phyloP scores from a whole-genome alignment of 1,284 basidiomycete genomes.

The Somion occarium region DNA sequence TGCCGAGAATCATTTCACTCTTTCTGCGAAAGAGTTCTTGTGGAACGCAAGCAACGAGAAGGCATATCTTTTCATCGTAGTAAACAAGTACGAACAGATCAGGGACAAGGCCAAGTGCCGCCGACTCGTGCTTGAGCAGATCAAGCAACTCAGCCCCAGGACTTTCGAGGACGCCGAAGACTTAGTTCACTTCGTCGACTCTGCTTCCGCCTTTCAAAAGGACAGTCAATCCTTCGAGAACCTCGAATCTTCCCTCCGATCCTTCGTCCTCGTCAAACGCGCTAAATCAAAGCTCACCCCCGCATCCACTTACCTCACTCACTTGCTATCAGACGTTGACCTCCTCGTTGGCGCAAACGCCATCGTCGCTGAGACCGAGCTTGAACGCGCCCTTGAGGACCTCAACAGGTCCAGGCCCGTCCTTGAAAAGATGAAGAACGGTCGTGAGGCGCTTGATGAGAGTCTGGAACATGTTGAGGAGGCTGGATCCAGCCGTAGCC shows the following conservation, averaged over 20 bases:
- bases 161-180: constrained; percentile 92
- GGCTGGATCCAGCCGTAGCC: constrained; percentile 48
- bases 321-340: constrained; percentile 87
- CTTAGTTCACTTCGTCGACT: constrained; percentile 98
- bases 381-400: constrained; percentile 71
- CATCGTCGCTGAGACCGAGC: constrained; percentile 78
- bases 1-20: constrained; percentile 98
- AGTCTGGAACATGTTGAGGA: constrained; percentile 83
- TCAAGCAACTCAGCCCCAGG: constrained; percentile 86
- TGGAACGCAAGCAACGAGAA: constrained; percentile 94
- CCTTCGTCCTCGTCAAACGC: constrained; percentile 94
- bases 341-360: constrained; percentile 86
- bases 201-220: constrained; percentile 61
- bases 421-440: constrained; percentile 81
- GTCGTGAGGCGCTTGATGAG: constrained; percentile 74
- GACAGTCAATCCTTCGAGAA: constrained; percentile 75
- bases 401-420: constrained; percentile 75
- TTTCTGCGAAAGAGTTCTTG: constrained; percentile 94
- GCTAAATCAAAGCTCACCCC: constrained; percentile 95
- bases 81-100: constrained; percentile 98
- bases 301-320: constrained; percentile 89
- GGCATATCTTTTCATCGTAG: constrained; percentile 97
- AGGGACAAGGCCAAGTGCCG: constrained; percentile 94
- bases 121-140: constrained; percentile 89
- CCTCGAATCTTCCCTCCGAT: constrained; percentile 89